Evolutionary conservation across 768 basidiomycete species (phyloP), one percentile per base, ranked within the genome.

Genomic region (Suillus subaureus): DNA sequence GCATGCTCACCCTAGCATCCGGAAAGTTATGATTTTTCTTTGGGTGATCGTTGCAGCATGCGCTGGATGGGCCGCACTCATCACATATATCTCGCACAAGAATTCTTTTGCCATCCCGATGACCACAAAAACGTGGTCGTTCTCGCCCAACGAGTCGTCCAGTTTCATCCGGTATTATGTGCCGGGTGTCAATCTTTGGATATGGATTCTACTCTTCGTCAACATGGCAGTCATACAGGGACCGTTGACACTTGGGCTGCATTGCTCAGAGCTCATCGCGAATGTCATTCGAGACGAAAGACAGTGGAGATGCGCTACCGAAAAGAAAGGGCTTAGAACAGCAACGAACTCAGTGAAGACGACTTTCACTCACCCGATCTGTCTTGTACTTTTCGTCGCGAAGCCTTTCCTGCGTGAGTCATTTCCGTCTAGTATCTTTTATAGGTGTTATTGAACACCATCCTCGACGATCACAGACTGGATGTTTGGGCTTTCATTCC

Each of bases 231-330:
- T 40, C 39, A 66, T 76, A 33, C 75, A 77, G 15, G 75, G 75
- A 54, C 68, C 75, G 2, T 43, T 75, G 67, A 75, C 75, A 13
- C 28, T 77, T 66, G 71, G 37, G 28, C 66, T 76, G 6, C 75
- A 75, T 47, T 75, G 71, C 26, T 66, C 70, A 1, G 75, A 77
- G 62, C 68, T 76, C 5, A 66, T 75, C 8, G 68, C 67, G 60
- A 77, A 76, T 49, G 72, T 74, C 37, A 62, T 77, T 51, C 71
- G 74, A 42, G 74, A 76, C n/a, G 75, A 76, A 66, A 58, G 31
- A 37, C 51, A 66, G 58, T 77, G 75, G 75, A 69, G 74, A 57
- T 68, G 67, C 2, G 71, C 75, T 57, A 66, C 70, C 57, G 61
- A 31, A n/a, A 23, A 6, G 35, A 39, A 63, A n/a, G 75, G 74